Evolutionary conservation across 1,139 yeast genomes (phyloP).

Genomic region (Pichia terricola): DNA sequence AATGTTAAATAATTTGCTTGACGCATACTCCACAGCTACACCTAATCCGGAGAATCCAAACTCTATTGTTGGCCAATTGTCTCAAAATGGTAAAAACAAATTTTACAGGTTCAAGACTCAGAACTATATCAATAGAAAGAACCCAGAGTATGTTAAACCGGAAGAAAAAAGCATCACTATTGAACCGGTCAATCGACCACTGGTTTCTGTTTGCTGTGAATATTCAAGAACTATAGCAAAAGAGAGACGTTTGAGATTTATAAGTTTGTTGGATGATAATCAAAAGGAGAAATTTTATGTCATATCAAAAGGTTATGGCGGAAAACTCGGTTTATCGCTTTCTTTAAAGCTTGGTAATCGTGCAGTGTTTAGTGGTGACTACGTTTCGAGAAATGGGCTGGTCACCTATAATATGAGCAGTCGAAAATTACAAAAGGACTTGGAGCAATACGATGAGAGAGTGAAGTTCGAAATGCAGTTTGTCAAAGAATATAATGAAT

Average conservation of each 20-base stretch:
- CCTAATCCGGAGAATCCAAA: constrained; percentile 6
- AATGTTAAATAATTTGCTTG: constrained; percentile 9
- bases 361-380: background rate
- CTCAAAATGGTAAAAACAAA: constrained; percentile 64
- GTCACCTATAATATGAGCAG: background rate
- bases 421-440: background rate
- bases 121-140: constrained; percentile 45
- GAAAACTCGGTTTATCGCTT: constrained; percentile 1
- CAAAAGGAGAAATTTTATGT: background rate
- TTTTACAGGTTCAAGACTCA: constrained; percentile 53
- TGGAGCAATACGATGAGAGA: background rate
- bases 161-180: background rate
- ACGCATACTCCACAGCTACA: constrained; percentile 4
- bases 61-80: constrained; percentile 49
- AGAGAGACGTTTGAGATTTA: constrained; percentile 4
- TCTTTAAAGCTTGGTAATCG: background rate
- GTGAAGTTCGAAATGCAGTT: background rate
- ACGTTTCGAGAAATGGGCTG: constrained; percentile 2
- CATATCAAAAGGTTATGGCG: constrained; percentile 4
- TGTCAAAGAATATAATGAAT: background rate
- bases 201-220: background rate
- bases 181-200: background rate
- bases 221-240: constrained; percentile 8
- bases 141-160: constrained; percentile 27
- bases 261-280: background rate